Conservation (phyloP, 2,329 filamentous ascomycete species). For the Laburnicola sp. region DNA sequence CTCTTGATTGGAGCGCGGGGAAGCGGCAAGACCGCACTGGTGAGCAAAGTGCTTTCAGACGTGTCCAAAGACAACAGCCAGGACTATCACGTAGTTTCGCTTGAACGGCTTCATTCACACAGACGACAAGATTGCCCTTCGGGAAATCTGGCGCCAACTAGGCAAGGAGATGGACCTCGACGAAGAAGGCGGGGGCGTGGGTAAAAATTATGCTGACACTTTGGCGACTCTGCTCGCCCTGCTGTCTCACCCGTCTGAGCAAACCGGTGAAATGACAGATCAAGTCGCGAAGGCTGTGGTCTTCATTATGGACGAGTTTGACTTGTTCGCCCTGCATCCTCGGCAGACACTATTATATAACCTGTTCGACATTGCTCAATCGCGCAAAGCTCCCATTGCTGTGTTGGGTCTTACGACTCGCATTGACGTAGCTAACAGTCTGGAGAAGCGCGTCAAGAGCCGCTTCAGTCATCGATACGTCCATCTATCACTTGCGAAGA, state of each 20-base stretch:
- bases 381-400: slow-evolving; percentile 90
- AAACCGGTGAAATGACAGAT: slow-evolving; percentile 60
- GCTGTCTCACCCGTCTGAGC: slow-evolving; percentile 85
- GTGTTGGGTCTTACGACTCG: slow-evolving; percentile 91
- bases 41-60: slow-evolving; percentile 76
- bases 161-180: slow-evolving; percentile 92
- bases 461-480: slow-evolving; percentile 95
- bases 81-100: slow-evolving; percentile 86
- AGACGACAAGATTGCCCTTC: slow-evolving; percentile 89
- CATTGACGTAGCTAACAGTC: slow-evolving; percentile 86
- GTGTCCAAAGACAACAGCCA: slow-evolving; percentile 67
- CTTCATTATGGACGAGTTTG: slow-evolving; percentile 94
- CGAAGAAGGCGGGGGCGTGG: slow-evolving; percentile 65
- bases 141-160: slow-evolving; percentile 95
- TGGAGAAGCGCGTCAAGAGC: slow-evolving; percentile 97
- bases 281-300: slow-evolving; percentile 85
- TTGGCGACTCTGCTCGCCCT: slow-evolving; percentile 86
- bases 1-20: slow-evolving; percentile 88
- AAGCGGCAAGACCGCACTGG: slow-evolving; percentile 85
- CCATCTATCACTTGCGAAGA: slow-evolving; percentile 76
- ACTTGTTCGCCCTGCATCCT: slow-evolving; percentile 91
- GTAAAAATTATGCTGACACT: slow-evolving; percentile 87
- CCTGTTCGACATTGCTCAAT: slow-evolving; percentile 95
- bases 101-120: slow-evolving; percentile 95
- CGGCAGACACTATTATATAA: slow-evolving; percentile 97